A percentile compares a stretch with the other conserved stretches of the same genome.
Conservation (phyloP, 352 stramenopile genomes). For the Lagenidium giganteum region DNA sequence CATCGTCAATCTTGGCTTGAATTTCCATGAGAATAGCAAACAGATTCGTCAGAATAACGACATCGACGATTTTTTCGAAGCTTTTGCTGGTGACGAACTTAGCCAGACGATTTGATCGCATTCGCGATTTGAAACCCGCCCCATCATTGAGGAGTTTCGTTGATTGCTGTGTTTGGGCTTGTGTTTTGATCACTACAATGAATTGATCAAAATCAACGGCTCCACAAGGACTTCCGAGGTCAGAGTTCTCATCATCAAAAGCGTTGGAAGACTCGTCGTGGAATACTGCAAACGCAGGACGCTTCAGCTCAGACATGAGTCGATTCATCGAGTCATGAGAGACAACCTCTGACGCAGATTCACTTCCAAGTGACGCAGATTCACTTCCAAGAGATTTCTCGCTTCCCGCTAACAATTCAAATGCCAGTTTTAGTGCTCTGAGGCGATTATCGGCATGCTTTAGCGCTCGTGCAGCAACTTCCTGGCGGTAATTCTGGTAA, state of each 20-base stretch:
- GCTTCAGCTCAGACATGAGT: conserved; percentile 12
- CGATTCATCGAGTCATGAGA: conserved; percentile 6
- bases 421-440: conserved; percentile 45
- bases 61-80: conserved; percentile 31
- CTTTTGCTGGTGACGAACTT: too few species aligned
- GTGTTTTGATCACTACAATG: conserved; percentile 12
- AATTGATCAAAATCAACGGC: conserved; percentile 6
- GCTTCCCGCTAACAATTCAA: conserved; percentile 26
- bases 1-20: conserved; percentile 33
- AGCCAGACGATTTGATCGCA: too few species aligned
- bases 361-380: too few species aligned
- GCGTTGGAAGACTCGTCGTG: neutral
- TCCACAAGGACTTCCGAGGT: too few species aligned
- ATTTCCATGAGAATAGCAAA: conserved; percentile 44
- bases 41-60: conserved; percentile 39
- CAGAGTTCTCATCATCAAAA: neutral
- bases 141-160: neutral
- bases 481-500: conserved; percentile 60
- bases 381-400: conserved; percentile 9
- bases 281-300: conserved; percentile 15
- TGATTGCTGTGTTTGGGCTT: neutral
- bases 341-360: too few species aligned
- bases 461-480: conserved; percentile 24
- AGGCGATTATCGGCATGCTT: conserved; percentile 27
- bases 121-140: neutral